These are phyloP conservation scores for Oryza meyeriana DNA, from an alignment of 176 grass and related monocot species.

Conservation along the genomic window DNA sequence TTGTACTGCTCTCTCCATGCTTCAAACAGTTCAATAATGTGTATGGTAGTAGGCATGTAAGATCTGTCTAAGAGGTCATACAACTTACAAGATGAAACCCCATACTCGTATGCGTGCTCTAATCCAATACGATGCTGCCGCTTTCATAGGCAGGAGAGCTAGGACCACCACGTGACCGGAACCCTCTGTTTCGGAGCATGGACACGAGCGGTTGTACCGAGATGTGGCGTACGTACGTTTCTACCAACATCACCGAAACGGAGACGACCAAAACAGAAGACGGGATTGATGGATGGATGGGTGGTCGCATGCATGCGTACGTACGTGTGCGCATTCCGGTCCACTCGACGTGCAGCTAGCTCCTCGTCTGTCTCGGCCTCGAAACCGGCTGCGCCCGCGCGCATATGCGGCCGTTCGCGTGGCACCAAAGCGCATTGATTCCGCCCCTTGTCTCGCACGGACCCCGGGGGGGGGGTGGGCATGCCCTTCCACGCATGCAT, in stretches of 20 bases:
- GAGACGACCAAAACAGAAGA: background rate
- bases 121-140: background rate
- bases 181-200: background rate
- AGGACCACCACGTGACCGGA: constrained; percentile 25
- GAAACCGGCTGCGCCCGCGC: background rate
- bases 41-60: background rate
- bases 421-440: constrained; percentile 43
- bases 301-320: background rate
- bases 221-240: background rate
- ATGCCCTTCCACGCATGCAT: background rate
- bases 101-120: background rate
- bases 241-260: background rate
- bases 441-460: constrained; percentile 9
- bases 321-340: background rate
- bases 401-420: constrained; percentile 21
- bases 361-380: background rate
- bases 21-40: background rate
- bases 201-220: background rate
- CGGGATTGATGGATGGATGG: background rate
- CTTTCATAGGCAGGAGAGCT: background rate
- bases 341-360: background rate
- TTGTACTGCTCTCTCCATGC: background rate
- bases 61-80: background rate
- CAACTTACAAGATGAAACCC: background rate
- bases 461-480: background rate